Base-by-base conservation (phyloP, 257 asterid species). In the Solanum rostratum region DNA sequence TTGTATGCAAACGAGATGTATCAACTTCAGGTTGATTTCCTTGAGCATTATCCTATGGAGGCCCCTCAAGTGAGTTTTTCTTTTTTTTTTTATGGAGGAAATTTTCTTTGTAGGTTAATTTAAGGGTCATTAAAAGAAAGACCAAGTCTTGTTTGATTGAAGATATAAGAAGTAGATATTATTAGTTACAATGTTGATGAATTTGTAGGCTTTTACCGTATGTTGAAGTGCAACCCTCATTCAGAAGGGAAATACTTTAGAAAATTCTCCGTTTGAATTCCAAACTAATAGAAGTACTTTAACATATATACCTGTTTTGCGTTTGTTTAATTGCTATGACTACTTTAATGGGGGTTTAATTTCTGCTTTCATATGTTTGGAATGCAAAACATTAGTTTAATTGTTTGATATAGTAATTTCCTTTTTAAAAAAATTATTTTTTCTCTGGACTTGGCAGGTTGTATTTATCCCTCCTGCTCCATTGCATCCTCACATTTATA, bases 401-500 rank as follows among this genome's bases (percentile, higher is more conserved):
- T 63, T 13, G 27, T 33, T 18, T 24, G 80, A 50, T 65, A 50
- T 65, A 49, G 8, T 62, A 37, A n/a, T 24, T 24, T 62, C 30
- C 59, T 41, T 82, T 6, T 60, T 74, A 27, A 22, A 46, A 10
- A 43, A 24, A 29, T 49, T 54, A 46, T 54, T 41, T 78, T 33
- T 5, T 29, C 16, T 59, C 30, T 46, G 79, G 87, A 8, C 20
- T 78, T 65, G 33, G 86, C 95, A 92, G 93, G 93, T 89, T 89
- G 91, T 95, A 87, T 95, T 95, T 90, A 84, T 94, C 33, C 92
- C 95, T 52, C 97, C 99, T 1, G 98, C 99, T 85, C 99, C 99
- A 3, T 87, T 88, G 85, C 99, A 95, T 65, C 97, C 98, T 78
- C 98, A 95, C 87, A 94, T 95, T 87, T 95, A 94, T 86, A 95